phyloP scores from a whole-genome alignment of 2,329 filamentous ascomycete genomes.

The Claviceps maximensis region DNA sequence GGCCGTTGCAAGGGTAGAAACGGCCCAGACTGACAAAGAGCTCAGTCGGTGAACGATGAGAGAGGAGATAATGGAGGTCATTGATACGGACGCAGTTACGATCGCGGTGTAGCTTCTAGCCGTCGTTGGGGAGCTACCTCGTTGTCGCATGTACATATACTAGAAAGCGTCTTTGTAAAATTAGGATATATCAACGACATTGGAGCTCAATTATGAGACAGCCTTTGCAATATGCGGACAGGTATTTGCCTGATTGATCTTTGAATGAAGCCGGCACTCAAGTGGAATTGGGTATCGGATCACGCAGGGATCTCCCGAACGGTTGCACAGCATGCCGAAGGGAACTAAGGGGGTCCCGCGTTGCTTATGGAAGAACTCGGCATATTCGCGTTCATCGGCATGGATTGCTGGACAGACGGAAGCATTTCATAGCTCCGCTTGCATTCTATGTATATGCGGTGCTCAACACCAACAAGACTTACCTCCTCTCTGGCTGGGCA shows the following conservation, averaged over 20 bases:
- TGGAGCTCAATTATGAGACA: background rate
- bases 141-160: slow-evolving; percentile 1
- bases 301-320: background rate
- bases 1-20: slow-evolving; percentile 7
- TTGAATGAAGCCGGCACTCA: background rate
- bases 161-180: slow-evolving; percentile 1
- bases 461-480: too few species aligned
- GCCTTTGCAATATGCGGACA: background rate
- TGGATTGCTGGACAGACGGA: background rate
- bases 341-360: too few species aligned
- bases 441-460: too few species aligned
- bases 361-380: background rate
- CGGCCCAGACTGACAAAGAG: background rate
- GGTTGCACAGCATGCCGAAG: background rate
- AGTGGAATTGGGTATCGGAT: background rate
- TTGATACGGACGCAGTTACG: background rate
- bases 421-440: too few species aligned
- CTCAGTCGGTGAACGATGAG: background rate
- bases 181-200: slow-evolving; percentile 1
- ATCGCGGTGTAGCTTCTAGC: background rate
- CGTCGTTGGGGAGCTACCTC: background rate
- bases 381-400: background rate
- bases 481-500: background rate
- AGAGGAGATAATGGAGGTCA: background rate
- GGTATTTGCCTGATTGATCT: background rate